Base-by-base conservation (phyloP, 179 eudicot genomes). In the Camellia oleifera region DNA sequence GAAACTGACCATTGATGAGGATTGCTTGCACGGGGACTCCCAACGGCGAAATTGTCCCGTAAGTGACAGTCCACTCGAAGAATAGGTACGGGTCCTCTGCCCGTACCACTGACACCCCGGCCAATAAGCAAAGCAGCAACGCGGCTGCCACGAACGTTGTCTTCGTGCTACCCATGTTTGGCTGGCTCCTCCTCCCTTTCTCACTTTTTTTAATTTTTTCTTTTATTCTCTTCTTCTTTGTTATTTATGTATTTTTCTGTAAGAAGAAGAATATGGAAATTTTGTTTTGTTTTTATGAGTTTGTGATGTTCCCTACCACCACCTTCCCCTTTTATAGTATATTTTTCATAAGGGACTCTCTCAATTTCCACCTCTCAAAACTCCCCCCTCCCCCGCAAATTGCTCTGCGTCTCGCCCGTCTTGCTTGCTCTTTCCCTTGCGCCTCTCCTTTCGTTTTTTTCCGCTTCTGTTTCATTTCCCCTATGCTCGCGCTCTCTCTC, bases 71-170 rank as follows among this genome's bases (percentile, higher is more conserved):
- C 87, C 87, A 84, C 7, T 72, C 74, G 57, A 71, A 82, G 68
- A 76, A 84, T 11, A 69, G 26, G 13, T 84, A 84, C 57, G 87
- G 87, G 58, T 84, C 87, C 64, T 84, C 84, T 0, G 83, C 87
- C 13, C 13, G 52, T 9, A 67, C 81, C 65, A 26, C 61, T 56
- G 74, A 71, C 77, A 76, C 46, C 57, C 20, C 57, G 4, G 44
- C 20, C 3, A 50, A 75, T 13, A 75, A 61, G 64, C 76, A 79
- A 40, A 83, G 11, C 67, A 79, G 12, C 77, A 74, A n/a, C 2
- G 77, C 23, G 14, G 69, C 17, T 4, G 82, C 76, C 8, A 68
- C 76, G 1, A 69, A 72, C n/a, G 64, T 50, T 57, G 64, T 32
- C 40, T 69, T 76, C 77, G 66, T 60, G 70, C 67, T 53, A 56